Evolutionary conservation across 176 grass and related monocot genomes (phyloP), one percentile per base, ranked within the genome.

Genomic region (Olyra latifolia): DNA sequence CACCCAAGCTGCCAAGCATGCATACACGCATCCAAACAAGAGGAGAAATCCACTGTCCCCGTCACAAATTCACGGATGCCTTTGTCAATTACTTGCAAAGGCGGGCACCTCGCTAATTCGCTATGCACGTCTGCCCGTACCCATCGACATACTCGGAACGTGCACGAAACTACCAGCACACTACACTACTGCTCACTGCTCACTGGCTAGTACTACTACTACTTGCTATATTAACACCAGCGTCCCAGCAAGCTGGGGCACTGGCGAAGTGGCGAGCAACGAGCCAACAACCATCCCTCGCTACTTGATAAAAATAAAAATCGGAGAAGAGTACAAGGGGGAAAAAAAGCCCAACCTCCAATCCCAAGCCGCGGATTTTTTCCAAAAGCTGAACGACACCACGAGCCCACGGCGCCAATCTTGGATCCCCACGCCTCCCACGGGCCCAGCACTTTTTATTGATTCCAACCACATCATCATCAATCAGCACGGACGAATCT

Each of bases 401-500:
- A 25, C n/a, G 66, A 69, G 66, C 41, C 11, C 66, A 45, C 66
- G 66, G 40, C n/a, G 1, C 41, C 54, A 61, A 53, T 71, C 74
- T 14, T 73, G 39, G 55, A 40, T 85, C 74, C 30, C 70, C 65
- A 78, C 48, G 41, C 1, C 3, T 62, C 15, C 28, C 64, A 5
- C 43, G 8, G 64, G 62, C 54, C 65, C 74, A 41, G 53, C 29
- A 4, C 9, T 20, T 69, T 48, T 59, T 49, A 77, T 59, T 15
- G 45, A 69, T 20, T 57, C 22, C 22, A 30, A 39, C 58, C 41
- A 16, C 43, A n/a, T 29, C 71, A 8, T 17, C 71, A 19, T 38
- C 55, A 16, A 29, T 24, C 10, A 3, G 19, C 60, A 65, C 57
- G 17, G 58, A 72, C 81, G 52, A 80, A 84, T 74, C 86, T 46